Base-by-base conservation (phyloP, 2,329 filamentous ascomycete genomes). In the Ophiostoma sp. region DNA sequence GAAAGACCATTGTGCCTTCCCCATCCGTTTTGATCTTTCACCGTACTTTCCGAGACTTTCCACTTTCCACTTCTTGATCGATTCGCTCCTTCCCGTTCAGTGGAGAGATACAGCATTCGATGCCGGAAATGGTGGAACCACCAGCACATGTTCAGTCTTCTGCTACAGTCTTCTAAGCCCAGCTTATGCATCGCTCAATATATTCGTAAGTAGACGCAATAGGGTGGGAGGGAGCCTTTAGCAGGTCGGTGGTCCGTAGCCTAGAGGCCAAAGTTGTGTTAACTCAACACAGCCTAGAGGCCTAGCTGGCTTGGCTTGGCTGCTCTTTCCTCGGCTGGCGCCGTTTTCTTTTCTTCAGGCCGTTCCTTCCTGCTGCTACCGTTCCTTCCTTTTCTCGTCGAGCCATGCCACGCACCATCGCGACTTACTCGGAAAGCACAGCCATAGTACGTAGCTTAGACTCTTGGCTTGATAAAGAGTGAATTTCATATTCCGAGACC, bases 321-420 rank as follows among this genome's bases (percentile, higher is more conserved):
- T 36, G 60, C 33, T 64, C 60, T 64, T 64, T 64, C 60, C 60
- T 64, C 52, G 52, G 52, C 52, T 57, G 52, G 52, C 52, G 52
- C 52, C 52, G 52, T 27, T 57, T 27, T 57, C 52, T 57, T 57
- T 57, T 57, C 52, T 35, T 35, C 31, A 35, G 60, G 13, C 13
- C 60, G 60, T 64, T n/a, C 6, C 54, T 33, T 31, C 13, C 54
- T 17, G 54, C 7, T 17, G 6, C 3, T 31, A 36, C 3, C 36
- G 44, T 27, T 27, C 52, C 39, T 54, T 54, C 67, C 52, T 27
- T 31, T 62, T 17, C 35, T 15, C 36, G 33, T 64, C 36, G 23
- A 11, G 10, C 15, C 31, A 41, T 65, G 8, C 60, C 60, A 64
- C 60, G 60, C 60, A 17, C 60, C 33, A 27, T 36, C 33, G 60